Evolutionary conservation across 192 early-diverging fungal genomes (phyloP), one percentile per base, ranked within the genome.

Genomic region (Ambispora gerdemannii): DNA sequence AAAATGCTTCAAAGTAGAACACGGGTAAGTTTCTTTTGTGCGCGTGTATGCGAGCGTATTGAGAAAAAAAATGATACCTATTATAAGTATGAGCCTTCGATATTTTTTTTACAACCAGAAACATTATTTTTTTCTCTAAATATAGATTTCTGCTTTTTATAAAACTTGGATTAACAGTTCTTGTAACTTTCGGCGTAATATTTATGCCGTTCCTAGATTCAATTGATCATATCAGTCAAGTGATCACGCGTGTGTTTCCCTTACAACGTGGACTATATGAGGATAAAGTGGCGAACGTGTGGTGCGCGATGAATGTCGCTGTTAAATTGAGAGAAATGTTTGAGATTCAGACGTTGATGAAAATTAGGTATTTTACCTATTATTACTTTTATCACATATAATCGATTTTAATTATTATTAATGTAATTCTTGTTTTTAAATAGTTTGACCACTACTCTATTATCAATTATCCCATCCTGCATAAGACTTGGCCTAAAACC

Each of bases 261-360:
- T 87, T 99, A 7, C 86, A 88, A 15, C 87, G 97, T 30, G 97
- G 97, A 0, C 78, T 99, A 17, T 99, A 95, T 76, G 95, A 99
- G 75, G 97, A 99, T 81, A 99, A 99, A 76, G 97, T 99, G 1
- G 95, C 94, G 43, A 99, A 97, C 72, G 72, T 99, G 7, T 99
- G 97, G 97, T 99, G 97, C 73, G 91, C 95, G 0, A 47, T 94
- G 2, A 95, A 90, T 52, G 84, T 96, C 2, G 78, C 87, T 10
- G 72, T 99, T 68, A 97, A 97, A 69, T 70, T 96, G 52, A 89
- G 91, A 10, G 77, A 84, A 4, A 67, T 92, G 19, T 87, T 92
- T 67, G 72, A 76, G 19, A 66, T 88, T 25, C 74, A 84, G 32
- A 36, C 80, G 3, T 82, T 95, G 1, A 77, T 93, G 15, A 80